These are phyloP conservation scores for Fusarium solani-melongenae DNA, from an alignment of 2,329 filamentous ascomycete species.

Conservation along the genomic window DNA sequence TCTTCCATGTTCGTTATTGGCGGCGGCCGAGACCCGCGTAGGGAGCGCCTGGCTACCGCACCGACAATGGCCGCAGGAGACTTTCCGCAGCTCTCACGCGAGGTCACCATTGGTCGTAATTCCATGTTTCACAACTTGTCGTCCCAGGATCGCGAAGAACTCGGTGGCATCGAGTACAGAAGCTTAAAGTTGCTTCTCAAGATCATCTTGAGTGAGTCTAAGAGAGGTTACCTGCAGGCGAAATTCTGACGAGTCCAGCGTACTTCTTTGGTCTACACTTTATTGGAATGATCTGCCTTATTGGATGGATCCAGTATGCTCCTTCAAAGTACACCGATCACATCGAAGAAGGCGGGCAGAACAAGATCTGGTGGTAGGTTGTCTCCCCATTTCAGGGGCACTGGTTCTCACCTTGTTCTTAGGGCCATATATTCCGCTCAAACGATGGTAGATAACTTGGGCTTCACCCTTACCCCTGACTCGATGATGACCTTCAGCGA, in stretches of 20 bases:
- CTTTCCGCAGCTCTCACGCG: conserved; percentile 54
- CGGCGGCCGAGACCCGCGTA: conserved; percentile 19
- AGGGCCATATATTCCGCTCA: conserved; percentile 62
- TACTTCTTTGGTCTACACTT: conserved; percentile 60
- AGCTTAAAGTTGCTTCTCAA: conserved; percentile 61
- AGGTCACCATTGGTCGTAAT: conserved; percentile 58
- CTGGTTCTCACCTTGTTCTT: conserved; percentile 3
- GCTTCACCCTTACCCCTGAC: conserved; percentile 65
- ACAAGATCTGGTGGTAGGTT: conserved; percentile 61
- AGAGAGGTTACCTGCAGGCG: accelerated
- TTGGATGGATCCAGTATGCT: conserved; percentile 59
- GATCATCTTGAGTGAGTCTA: conserved; percentile 52
- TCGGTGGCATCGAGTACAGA: conserved; percentile 65
- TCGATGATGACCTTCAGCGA: conserved; percentile 63
- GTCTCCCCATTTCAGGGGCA: too few relatives aligned
- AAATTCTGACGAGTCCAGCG: conserved; percentile 37
- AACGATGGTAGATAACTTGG: conserved; percentile 64
- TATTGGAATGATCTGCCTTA: conserved; percentile 59
- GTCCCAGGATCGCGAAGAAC: conserved; percentile 53
- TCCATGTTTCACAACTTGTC: conserved; percentile 58
- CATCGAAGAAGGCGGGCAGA: conserved; percentile 52
- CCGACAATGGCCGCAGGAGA: conserved; percentile 37
- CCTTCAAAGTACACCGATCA: conserved; percentile 54
- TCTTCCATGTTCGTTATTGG: conserved; percentile 56
- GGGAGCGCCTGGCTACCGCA: conserved; percentile 22